Evolutionary conservation across 169 alveolate species (phyloP).

Genomic region (Plasmodium gonderi): DNA sequence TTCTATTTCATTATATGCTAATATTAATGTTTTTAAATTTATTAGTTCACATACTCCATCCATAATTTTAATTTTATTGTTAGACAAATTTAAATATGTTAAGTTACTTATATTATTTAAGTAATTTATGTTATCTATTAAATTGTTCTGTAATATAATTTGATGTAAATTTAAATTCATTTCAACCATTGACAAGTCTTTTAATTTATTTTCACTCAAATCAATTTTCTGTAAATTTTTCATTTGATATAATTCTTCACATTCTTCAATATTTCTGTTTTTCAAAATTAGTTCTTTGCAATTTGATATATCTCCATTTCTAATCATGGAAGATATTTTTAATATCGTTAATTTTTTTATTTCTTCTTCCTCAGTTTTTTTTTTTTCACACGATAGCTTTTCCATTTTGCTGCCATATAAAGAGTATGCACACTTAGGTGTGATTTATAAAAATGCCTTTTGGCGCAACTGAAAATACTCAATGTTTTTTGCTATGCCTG

Average conservation of each 20-base stretch:
- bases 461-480: too few species aligned
- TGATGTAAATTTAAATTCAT: slow-evolving; percentile 74
- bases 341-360: slow-evolving; percentile 75
- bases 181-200: slow-evolving; percentile 59
- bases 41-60: slow-evolving; percentile 39
- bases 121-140: slow-evolving; percentile 76
- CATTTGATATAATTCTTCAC: slow-evolving; percentile 83
- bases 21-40: slow-evolving; percentile 50
- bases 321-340: slow-evolving; percentile 78
- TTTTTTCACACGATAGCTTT: slow-evolving; percentile 5
- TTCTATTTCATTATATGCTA: slow-evolving; percentile 71
- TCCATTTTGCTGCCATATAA: slow-evolving; percentile 18
- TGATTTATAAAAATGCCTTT: too few species aligned
- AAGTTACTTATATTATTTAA: slow-evolving; percentile 76
- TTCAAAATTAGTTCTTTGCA: slow-evolving; percentile 76
- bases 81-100: slow-evolving; percentile 76
- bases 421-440: background rate
- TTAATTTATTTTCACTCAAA: slow-evolving; percentile 65
- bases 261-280: slow-evolving; percentile 75
- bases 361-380: background rate
- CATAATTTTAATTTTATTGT: slow-evolving; percentile 75
- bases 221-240: slow-evolving; percentile 73
- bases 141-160: slow-evolving; percentile 75
- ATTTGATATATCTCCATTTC: slow-evolving; percentile 78
- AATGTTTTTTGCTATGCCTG: background rate